phyloP scores from a whole-genome alignment of 768 basidiomycete genomes.

The Podaxis sp. region DNA sequence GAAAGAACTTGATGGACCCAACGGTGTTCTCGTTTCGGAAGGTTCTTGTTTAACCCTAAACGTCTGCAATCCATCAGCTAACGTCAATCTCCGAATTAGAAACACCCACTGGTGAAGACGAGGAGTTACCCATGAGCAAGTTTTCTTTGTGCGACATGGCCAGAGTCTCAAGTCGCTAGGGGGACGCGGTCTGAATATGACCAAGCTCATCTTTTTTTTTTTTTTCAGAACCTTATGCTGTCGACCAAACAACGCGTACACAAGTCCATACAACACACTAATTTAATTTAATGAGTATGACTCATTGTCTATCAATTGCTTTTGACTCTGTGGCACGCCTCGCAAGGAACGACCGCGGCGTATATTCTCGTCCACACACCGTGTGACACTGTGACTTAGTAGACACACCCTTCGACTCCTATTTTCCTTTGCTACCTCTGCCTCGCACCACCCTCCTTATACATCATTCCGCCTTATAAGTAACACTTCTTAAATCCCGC shows the following conservation, averaged over 20 bases:
- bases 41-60: background rate
- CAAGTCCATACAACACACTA: background rate
- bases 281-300: background rate
- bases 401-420: no score
- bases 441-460: no score
- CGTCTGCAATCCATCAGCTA: background rate
- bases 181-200: background rate
- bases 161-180: background rate
- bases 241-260: slow-evolving; percentile 1
- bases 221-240: background rate
- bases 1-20: slow-evolving; percentile 1
- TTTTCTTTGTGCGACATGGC: background rate
- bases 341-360: no score
- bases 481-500: no score
- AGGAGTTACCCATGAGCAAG: background rate
- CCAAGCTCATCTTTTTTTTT: background rate
- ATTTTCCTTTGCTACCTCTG: no score
- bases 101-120: background rate
- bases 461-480: no score
- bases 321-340: no score
- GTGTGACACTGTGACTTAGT: no score
- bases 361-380: no score
- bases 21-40: background rate
- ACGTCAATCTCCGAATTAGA: background rate
- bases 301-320: background rate